These are phyloP conservation scores for Aegilops sharonensis DNA, from an alignment of 176 grass and related monocot genomes.

Conservation along the genomic window DNA sequence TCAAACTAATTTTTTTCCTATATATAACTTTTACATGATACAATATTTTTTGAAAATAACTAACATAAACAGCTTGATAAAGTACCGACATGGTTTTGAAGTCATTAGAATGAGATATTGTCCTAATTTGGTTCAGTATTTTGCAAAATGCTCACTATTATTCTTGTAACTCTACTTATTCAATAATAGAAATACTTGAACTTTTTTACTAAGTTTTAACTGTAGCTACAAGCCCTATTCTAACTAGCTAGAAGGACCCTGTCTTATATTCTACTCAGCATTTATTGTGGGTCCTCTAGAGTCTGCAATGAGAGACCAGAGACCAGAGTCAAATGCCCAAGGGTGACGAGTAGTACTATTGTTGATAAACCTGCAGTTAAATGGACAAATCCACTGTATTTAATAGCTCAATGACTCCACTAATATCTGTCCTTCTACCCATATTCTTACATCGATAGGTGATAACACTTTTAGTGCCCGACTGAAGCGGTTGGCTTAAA, in stretches of 20 bases:
- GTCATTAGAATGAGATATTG: too few relatives aligned
- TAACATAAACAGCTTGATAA: background rate
- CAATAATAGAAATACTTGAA: background rate
- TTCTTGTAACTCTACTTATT: background rate
- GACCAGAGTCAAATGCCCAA: background rate
- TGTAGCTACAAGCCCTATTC: too few relatives aligned
- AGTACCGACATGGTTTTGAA: too few relatives aligned
- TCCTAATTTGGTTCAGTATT: background rate
- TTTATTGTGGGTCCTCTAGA: too few relatives aligned
- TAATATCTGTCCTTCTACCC: conserved; percentile 11
- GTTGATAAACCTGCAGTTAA: background rate
- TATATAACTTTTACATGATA: too few relatives aligned
- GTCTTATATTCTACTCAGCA: too few relatives aligned
- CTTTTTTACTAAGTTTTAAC: too few relatives aligned
- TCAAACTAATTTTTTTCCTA: too few relatives aligned
- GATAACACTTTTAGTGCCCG: conserved; percentile 22
- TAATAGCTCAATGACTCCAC: background rate
- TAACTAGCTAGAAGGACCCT: too few relatives aligned
- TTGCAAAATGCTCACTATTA: background rate
- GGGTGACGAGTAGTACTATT: background rate
- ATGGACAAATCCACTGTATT: background rate
- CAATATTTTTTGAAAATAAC: too few relatives aligned
- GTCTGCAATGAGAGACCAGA: too few relatives aligned
- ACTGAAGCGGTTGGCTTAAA: conserved; percentile 25
- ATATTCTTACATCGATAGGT: conserved; percentile 1